These are phyloP conservation scores for Heterobasidion parviporum DNA, from an alignment of 1,284 basidiomycete species.

Conservation along the genomic window DNA sequence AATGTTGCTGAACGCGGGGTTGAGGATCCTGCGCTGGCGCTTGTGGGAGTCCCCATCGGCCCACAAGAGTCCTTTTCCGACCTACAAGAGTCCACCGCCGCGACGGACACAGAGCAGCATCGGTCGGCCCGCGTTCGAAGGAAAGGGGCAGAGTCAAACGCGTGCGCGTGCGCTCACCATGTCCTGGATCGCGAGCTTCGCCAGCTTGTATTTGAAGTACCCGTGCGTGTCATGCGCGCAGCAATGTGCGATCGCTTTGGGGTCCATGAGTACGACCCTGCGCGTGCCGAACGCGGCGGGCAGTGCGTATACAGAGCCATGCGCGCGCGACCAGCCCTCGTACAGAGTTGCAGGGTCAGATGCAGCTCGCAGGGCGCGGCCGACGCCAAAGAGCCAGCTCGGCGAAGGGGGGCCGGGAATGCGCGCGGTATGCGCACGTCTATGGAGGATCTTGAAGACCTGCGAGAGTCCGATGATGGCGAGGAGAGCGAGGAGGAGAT, in stretches of 20 bases:
- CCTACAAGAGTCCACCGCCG: not conserved
- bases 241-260: not conserved
- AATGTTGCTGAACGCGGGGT: slow-evolving; percentile 32
- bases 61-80: not conserved
- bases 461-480: not conserved
- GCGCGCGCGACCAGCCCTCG: not conserved
- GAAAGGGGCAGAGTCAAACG: not conserved
- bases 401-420: not conserved
- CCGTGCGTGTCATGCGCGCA: not conserved
- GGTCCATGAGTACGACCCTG: not conserved
- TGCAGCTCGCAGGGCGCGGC: not conserved
- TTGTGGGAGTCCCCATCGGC: not conserved
- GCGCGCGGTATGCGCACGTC: not conserved
- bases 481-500: not conserved
- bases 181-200: not conserved
- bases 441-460: not conserved
- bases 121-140: not conserved
- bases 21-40: slow-evolving; percentile 33
- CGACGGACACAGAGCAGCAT: not conserved
- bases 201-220: not conserved
- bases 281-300: not conserved
- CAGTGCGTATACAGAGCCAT: not conserved
- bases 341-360: not conserved
- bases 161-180: not conserved
- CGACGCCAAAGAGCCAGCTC: not conserved